Base-by-base conservation (phyloP, 2,329 filamentous ascomycete genomes). In the Verticillium nonalfalfae region DNA sequence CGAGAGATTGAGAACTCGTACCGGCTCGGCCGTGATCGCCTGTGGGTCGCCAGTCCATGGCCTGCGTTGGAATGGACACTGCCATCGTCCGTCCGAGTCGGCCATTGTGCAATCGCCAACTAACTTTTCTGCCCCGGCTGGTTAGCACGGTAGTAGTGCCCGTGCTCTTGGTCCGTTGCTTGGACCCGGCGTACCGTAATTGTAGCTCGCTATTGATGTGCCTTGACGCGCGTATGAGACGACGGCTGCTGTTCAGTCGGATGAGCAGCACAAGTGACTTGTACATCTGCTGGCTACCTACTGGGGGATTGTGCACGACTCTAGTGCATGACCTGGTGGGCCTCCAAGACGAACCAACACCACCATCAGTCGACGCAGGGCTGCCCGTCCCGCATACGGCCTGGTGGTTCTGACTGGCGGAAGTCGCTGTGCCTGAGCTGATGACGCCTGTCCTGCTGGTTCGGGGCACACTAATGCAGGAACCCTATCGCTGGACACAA, bases 381-480 rank as follows among this genome's bases (percentile, higher is more conserved):
- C 54, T 56, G 13, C 13, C 31, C 45, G 45, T 52, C 21, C 45
- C 45, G 45, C 45, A 21, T 52, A 10, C 45, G n/a, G 45, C 9
- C 5, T n/a, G n/a, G 13, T 18, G 10, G 45, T 52, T 26, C 18
- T 52, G 45, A 52, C 45, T 52, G 45, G 45, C 45, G 45, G 45
- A 52, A 52, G 45, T 52, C 45, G n/a, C n/a, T 52, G 45, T 52
- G 9, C 45, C 45, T 52, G 45, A 52, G n/a, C n/a, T 31, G 45
- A 18, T 52, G 45, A 52, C 18, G 45, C 45, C 9, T 52, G 45
- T 21, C 45, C 18, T 7, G 10, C 11, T 52, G 45, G 18, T 21
- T 21, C 15, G 45, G 18, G 45, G 45, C 45, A 52, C 40, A 38
- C 58, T 59, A 59, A 59, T 59, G 58, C 58, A 59, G 58, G 58